phyloP scores from a whole-genome alignment of 202 grass and related monocot species.

The Carex arenaria region DNA sequence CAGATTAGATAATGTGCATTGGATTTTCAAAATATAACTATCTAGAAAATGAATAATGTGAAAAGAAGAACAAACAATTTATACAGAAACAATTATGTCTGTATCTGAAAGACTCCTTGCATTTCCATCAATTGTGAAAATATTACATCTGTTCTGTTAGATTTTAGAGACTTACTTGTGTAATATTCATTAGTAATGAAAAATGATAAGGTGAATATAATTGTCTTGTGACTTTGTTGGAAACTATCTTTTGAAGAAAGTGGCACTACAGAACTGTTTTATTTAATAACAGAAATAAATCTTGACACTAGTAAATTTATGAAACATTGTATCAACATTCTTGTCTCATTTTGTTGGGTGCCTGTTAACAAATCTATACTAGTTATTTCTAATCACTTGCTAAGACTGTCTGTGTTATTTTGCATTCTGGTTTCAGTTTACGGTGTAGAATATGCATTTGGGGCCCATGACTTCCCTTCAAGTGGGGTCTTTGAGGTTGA shows the following conservation, averaged over 20 bases:
- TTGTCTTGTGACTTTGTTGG: not conserved
- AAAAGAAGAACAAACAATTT: not conserved
- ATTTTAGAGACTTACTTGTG: not conserved
- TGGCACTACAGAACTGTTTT: not conserved
- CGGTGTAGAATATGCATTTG: constrained; percentile 98
- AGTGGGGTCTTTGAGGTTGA: constrained; percentile 98
- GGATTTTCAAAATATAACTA: not conserved
- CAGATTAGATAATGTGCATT: not conserved
- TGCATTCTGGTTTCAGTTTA: constrained; percentile 47
- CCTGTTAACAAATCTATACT: not conserved
- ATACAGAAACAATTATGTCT: not conserved
- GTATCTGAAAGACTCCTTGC: not conserved
- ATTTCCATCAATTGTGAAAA: not conserved
- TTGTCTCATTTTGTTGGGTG: not conserved
- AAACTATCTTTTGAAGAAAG: not conserved
- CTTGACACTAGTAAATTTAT: not conserved
- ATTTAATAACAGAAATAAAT: not conserved
- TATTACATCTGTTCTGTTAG: not conserved
- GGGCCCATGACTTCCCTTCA: constrained; percentile 88
- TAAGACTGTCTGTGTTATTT: constrained; percentile 12
- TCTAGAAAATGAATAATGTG: not conserved
- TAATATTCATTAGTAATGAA: not conserved
- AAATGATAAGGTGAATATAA: not conserved
- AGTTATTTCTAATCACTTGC: not conserved
- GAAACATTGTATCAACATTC: not conserved